Conservation (phyloP, 371 early-diverging fungal genomes). For the Lichtheimia ornata region DNA sequence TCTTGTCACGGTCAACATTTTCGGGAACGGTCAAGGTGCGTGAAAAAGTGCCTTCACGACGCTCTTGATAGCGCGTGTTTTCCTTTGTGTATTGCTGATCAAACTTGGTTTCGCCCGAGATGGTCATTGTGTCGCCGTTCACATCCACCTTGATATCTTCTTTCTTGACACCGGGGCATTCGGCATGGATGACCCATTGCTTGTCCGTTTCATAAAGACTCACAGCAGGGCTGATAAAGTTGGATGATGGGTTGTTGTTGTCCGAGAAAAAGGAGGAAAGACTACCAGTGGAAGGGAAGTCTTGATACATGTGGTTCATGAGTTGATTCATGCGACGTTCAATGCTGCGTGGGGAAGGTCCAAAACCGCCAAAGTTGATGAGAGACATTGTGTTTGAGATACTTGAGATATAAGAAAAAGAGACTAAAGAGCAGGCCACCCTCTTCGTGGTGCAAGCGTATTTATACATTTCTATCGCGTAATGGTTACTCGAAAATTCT, state of each 20-base stretch:
- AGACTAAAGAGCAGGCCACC: not conserved
- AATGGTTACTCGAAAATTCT: too few relatives aligned
- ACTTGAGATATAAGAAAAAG: not conserved
- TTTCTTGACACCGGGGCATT: constrained; percentile 28
- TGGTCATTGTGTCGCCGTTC: constrained; percentile 15
- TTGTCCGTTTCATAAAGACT: constrained; percentile 29
- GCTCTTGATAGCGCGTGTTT: constrained; percentile 44
- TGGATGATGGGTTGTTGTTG: too few relatives aligned
- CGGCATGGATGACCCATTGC: constrained; percentile 21
- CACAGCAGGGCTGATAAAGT: constrained; percentile 15
- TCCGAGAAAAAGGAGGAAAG: too few relatives aligned
- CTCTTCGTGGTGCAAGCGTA: too few relatives aligned
- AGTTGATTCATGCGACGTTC: constrained; percentile 37
- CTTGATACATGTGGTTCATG: constrained; percentile 23
- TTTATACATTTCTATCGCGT: too few relatives aligned
- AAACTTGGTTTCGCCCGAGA: constrained; percentile 18
- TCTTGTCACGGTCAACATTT: constrained; percentile 42
- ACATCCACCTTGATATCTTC: constrained; percentile 30
- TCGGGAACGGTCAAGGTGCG: constrained; percentile 55
- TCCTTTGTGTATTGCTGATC: constrained; percentile 13
- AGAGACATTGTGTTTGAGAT: constrained; percentile 28
- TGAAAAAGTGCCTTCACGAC: constrained; percentile 52
- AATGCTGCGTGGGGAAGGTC: constrained; percentile 20
- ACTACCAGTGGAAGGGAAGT: not conserved
- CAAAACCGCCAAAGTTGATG: constrained; percentile 24